Evolutionary conservation across 1,139 yeast genomes (phyloP).

Genomic region (Pichia sp.): DNA sequence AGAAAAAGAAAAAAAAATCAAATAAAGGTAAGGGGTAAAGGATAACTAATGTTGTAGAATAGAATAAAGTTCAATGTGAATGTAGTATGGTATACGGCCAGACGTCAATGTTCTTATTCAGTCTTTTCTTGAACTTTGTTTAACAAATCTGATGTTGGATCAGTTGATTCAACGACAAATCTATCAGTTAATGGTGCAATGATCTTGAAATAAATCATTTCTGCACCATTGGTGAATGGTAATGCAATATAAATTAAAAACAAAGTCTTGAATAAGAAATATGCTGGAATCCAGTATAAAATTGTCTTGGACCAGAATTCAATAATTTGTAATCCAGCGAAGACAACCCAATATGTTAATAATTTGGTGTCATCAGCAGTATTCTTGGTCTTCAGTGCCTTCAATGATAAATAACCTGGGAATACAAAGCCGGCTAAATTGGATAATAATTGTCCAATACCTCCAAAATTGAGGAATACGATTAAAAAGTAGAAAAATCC

Average conservation of each 20-base stretch:
- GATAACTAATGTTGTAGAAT: no score
- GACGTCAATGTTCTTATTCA: no score
- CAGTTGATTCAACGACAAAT: conserved; percentile 37
- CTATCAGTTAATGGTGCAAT: conserved; percentile 70
- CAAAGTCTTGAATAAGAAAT: conserved; percentile 87
- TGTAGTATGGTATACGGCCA: no score
- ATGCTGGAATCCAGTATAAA: conserved; percentile 91
- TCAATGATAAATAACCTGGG: conserved; percentile 85
- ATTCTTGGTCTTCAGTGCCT: conserved; percentile 69
- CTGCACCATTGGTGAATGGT: conserved; percentile 85
- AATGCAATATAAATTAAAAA: conserved; percentile 83
- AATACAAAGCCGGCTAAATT: conserved; percentile 86
- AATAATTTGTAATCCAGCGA: conserved; percentile 79
- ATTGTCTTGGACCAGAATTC: conserved; percentile 96
- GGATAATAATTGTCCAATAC: conserved; percentile 86
- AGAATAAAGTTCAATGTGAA: no score
- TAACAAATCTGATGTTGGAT: conserved; percentile 24
- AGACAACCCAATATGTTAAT: conserved; percentile 91
- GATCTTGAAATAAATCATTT: conserved; percentile 52
- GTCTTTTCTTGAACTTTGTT: conserved; percentile 30
- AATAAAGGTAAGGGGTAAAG: no score
- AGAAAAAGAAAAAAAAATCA: no score
- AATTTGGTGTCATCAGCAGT: conserved; percentile 72
- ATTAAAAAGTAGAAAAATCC: conserved; percentile 62
- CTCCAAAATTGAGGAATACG: conserved; percentile 85